Evolutionary conservation across 2,329 filamentous ascomycete genomes (phyloP).

Genomic region (Arthroderma uncinatum): DNA sequence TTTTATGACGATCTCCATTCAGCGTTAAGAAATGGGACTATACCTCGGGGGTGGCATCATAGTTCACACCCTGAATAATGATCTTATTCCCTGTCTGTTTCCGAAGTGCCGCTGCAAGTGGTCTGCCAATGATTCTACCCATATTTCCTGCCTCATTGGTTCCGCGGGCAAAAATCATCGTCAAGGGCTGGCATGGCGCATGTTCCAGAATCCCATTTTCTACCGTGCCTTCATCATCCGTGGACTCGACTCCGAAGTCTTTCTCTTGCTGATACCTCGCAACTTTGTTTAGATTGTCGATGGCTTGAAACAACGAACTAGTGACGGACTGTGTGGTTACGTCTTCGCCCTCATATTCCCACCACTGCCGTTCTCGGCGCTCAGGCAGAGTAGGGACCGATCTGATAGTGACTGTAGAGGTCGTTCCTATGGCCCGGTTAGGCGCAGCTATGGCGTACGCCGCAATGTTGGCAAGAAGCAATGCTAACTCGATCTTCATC

Average conservation of each 20-base stretch:
- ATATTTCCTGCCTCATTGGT: conserved; percentile 35
- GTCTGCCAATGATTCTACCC: conserved; percentile 32
- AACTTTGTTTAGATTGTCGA: not conserved
- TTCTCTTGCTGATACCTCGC: not conserved
- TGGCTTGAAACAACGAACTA: not conserved
- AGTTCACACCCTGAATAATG: conserved; percentile 26
- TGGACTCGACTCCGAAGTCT: not conserved
- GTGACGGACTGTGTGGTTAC: not conserved
- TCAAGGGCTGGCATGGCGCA: conserved; percentile 32
- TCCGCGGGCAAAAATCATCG: conserved; percentile 36
- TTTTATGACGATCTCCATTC: not conserved
- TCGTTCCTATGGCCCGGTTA: not conserved
- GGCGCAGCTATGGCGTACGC: not conserved
- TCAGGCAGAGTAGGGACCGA: not conserved
- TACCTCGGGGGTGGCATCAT: conserved; percentile 21
- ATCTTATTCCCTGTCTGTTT: conserved; percentile 20
- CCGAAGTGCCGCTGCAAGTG: conserved; percentile 21
- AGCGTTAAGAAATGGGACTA: conserved; percentile 13
- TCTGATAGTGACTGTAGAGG: not conserved
- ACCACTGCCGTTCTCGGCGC: not conserved
- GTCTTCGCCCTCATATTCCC: not conserved
- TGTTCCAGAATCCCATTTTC: conserved; percentile 33
- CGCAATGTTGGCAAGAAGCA: not conserved
- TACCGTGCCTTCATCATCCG: conserved; percentile 11
- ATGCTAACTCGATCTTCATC: not conserved